Evolutionary conservation across 148 eudicot species (phyloP), one percentile per base, ranked within the genome.

Genomic region (Silene conica): DNA sequence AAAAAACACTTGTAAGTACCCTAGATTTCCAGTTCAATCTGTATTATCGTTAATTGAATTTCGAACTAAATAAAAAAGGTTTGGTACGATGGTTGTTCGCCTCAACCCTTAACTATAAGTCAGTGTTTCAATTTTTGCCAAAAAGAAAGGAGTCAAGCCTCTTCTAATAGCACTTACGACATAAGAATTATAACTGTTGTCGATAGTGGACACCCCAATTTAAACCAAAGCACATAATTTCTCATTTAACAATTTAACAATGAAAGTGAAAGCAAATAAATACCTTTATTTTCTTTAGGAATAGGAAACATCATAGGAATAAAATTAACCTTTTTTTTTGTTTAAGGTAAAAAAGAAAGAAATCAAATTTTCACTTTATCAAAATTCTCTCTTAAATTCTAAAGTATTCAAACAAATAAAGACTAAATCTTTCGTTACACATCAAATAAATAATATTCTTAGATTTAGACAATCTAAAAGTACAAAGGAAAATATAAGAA

Each of bases 381-480:
- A 50, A 50, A 50, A 50, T 12, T 6, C 3, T 59, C 12, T 1
- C 11, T 8, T 3, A 21, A 59, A 11, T 20, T 20, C 13, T 59
- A 59, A 20, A 22, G 22, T 50, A 22, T 59, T 59, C 63, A 59
- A 59, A 59, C 25, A 59, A 59, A 20, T 20, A 8, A 8, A 9
- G 22, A 22, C 5, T 20, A 11, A 22, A 15, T 63, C 45, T 5
- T 4, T 16, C 67, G 16, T 63, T 63, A 28, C 67, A 31, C 43
- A 18, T 63, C 15, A 28, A 5, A 16, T 3, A 12, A 31, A 28
- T 4, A 15, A 59, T 59, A 59, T 59, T 62, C 67, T 31, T 75
- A 66, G 73, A 69, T 68, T 68, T 46, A 46, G 58, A 76, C 73
- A 68, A 76, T 76, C 20, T 58, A 67, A 41, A 45, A 15, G 67